phyloP scores from a whole-genome alignment of 2,329 filamentous ascomycete genomes.

The Xylaria sp. region DNA sequence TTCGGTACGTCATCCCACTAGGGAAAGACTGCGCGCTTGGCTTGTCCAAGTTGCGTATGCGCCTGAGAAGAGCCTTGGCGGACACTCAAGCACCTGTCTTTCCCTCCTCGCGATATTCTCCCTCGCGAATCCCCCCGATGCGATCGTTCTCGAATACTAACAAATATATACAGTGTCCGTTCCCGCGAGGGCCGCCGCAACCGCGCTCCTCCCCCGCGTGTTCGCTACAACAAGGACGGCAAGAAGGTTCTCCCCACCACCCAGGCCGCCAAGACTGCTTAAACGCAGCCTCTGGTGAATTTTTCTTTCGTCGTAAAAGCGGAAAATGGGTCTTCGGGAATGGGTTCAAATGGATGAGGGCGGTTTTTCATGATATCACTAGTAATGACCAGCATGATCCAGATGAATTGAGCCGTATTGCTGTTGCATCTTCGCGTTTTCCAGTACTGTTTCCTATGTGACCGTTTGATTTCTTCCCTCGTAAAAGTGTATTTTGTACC shows the following conservation, averaged over 20 bases:
- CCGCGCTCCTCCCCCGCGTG: constrained; percentile 93
- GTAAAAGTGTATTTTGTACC: too few relatives aligned
- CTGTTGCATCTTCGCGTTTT: constrained; percentile 11
- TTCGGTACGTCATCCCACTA: constrained; percentile 76
- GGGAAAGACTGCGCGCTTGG: constrained; percentile 50
- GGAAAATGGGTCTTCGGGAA: constrained; percentile 28
- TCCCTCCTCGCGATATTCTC: constrained; percentile 18
- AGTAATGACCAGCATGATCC: constrained; percentile 29
- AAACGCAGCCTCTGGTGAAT: constrained; percentile 27
- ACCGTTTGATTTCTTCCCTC: not conserved
- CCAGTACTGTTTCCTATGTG: not conserved
- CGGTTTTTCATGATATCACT: constrained; percentile 31
- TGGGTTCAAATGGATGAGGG: constrained; percentile 29
- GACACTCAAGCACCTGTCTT: constrained; percentile 36
- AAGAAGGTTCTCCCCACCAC: constrained; percentile 97
- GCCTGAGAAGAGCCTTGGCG: constrained; percentile 56
- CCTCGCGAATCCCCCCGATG: constrained; percentile 24
- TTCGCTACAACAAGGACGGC: constrained; percentile 99
- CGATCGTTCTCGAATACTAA: constrained; percentile 36
- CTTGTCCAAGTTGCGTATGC: constrained; percentile 35
- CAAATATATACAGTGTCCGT: constrained; percentile 67
- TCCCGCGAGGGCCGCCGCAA: constrained; percentile 96
- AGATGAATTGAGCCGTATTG: constrained; percentile 31
- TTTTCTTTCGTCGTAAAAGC: constrained; percentile 24
- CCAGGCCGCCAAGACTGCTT: constrained; percentile 63